These are phyloP conservation scores for Themeda triandra DNA, from an alignment of 176 grass and related monocot genomes.

Conservation along the genomic window DNA sequence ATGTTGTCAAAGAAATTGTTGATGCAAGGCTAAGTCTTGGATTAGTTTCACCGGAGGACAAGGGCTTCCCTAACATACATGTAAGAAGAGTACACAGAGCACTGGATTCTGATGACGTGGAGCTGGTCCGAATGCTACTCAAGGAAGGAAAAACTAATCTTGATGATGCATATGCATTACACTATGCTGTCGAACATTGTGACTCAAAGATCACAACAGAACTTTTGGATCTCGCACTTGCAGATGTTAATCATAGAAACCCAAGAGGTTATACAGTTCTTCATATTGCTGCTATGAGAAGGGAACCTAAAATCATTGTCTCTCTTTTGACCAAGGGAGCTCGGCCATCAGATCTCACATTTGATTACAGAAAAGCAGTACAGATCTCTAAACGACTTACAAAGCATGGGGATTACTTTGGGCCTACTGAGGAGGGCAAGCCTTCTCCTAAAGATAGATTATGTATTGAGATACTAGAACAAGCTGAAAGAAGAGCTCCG, in stretches of 20 bases:
- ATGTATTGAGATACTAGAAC: constrained; percentile 81
- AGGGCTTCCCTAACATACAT: constrained; percentile 59
- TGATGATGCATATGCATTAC: constrained; percentile 85
- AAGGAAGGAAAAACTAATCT: constrained; percentile 80
- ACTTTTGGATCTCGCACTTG: constrained; percentile 75
- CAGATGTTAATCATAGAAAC: constrained; percentile 86
- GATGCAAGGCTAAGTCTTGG: constrained; percentile 52
- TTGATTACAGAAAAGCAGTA: constrained; percentile 80
- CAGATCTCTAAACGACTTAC: constrained; percentile 75
- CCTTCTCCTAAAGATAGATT: constrained; percentile 53
- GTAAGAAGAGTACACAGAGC: constrained; percentile 71
- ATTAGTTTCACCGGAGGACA: constrained; percentile 36
- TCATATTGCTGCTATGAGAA: constrained; percentile 70
- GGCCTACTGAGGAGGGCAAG: constrained; percentile 48
- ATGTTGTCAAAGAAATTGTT: constrained; percentile 61
- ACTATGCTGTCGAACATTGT: constrained; percentile 89
- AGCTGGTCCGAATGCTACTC: constrained; percentile 83
- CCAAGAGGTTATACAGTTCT: constrained; percentile 85
- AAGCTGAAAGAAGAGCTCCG: constrained; percentile 70
- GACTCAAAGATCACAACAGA: constrained; percentile 88
- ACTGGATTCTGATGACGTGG: constrained; percentile 82
- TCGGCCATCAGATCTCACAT: constrained; percentile 58
- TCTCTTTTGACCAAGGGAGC: constrained; percentile 96
- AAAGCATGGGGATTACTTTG: constrained; percentile 47
- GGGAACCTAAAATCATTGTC: constrained; percentile 87